These are phyloP conservation scores for Colletotrichum liaoningense DNA, from an alignment of 2,329 filamentous ascomycete genomes.

Conservation along the genomic window DNA sequence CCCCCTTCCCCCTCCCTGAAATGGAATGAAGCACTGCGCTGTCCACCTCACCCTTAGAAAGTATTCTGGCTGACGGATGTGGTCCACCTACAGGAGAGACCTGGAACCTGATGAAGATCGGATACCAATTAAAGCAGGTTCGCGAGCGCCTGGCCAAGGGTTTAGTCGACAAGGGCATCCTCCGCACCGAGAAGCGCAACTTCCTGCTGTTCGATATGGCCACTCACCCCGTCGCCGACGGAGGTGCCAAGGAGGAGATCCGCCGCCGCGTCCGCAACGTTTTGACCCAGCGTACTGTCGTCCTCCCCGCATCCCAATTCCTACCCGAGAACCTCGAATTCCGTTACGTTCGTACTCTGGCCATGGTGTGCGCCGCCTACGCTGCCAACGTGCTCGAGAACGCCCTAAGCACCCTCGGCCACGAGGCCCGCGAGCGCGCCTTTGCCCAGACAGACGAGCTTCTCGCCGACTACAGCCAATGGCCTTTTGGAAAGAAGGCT, in stretches of 20 bases:
- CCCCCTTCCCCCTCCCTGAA: conserved; percentile 23
- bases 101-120: conserved; percentile 99
- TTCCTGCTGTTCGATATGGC: conserved; percentile 99
- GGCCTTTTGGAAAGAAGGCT: conserved; percentile 91
- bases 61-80: conserved; percentile 18
- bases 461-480: conserved; percentile 95
- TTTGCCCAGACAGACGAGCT: conserved; percentile 98
- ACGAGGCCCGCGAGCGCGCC: conserved; percentile 92
- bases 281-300: conserved; percentile 92
- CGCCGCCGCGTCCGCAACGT: conserved; percentile 91
- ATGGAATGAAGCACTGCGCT: not conserved
- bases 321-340: conserved; percentile 95
- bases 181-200: conserved; percentile 98
- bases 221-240: conserved; percentile 95
- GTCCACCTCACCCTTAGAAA: not conserved
- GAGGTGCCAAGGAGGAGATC: conserved; percentile 97
- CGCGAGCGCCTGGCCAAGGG: conserved; percentile 97
- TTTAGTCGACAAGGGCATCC: conserved; percentile 97
- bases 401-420: conserved; percentile 91
- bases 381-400: conserved; percentile 98
- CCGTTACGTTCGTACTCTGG: conserved; percentile 88
- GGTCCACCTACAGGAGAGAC: conserved; percentile 80
- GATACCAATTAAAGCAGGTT: conserved; percentile 99
- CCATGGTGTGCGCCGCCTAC: conserved; percentile 98
- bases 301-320: conserved; percentile 87